phyloP scores from a whole-genome alignment of 2,329 filamentous ascomycete species.

The Penicillium sp. region DNA sequence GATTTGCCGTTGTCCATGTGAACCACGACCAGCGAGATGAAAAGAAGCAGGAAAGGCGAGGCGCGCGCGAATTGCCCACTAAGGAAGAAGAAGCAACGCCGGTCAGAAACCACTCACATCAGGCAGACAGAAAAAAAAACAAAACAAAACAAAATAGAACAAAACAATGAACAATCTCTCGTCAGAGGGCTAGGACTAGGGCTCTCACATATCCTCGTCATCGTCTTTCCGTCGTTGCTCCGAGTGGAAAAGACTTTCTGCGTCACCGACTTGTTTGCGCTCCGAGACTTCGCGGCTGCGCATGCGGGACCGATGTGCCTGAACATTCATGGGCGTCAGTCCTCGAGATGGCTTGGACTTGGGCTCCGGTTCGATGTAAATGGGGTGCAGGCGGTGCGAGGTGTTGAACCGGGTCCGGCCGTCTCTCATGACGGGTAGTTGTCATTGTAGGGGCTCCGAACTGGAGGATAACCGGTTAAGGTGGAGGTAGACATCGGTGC shows the following conservation, averaged over 20 bases:
- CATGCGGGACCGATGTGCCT: slow-evolving; percentile 68
- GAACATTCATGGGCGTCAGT: slow-evolving; percentile 55
- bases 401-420: slow-evolving; percentile 52
- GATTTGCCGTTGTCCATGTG: slow-evolving; percentile 4
- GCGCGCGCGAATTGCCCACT: slow-evolving; percentile 4
- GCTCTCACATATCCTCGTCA: slow-evolving; percentile 20
- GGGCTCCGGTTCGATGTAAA: slow-evolving; percentile 37
- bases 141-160: neutral
- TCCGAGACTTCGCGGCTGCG: slow-evolving; percentile 76
- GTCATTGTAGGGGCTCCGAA: slow-evolving; percentile 94
- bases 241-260: slow-evolving; percentile 71
- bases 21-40: slow-evolving; percentile 2
- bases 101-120: neutral
- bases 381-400: slow-evolving; percentile 43
- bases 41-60: slow-evolving; percentile 2
- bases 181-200: neutral
- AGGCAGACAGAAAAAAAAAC: neutral
- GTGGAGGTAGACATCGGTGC: slow-evolving; percentile 97
- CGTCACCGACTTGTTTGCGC: slow-evolving; percentile 87
- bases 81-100: neutral
- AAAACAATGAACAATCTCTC: neutral
- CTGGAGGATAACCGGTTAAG: slow-evolving; percentile 93
- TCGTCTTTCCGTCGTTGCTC: slow-evolving; percentile 32
- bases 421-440: slow-evolving; percentile 84
- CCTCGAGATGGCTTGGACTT: slow-evolving; percentile 46